Percentiles rank a stretch among this genome's conserved stretches.
phyloP scores from a whole-genome alignment of 805 yeast genomes.

The Lachancea dasiensis region DNA sequence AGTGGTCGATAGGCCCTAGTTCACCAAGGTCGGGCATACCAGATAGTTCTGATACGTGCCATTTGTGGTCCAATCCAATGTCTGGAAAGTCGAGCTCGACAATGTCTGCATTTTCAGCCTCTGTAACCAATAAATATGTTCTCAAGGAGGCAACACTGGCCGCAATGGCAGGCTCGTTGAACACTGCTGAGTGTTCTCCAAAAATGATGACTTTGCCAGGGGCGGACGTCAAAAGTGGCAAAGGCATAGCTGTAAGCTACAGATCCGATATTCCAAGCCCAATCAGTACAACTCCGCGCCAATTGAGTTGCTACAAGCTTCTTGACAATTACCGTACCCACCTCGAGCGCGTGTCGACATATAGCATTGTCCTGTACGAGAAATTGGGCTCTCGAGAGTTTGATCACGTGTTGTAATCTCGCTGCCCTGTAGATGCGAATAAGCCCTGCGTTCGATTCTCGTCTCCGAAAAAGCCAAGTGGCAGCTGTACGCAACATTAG shows the following conservation, averaged over 20 bases:
- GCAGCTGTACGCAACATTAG: too few relatives aligned
- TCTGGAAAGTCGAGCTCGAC: conserved; percentile 79
- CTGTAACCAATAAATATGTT: conserved; percentile 66
- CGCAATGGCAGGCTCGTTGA: conserved; percentile 90
- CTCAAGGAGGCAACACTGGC: conserved; percentile 79
- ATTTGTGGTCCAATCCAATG: conserved; percentile 55
- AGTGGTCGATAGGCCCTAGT: conserved; percentile 35
- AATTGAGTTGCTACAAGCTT: too few relatives aligned
- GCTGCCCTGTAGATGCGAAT: too few relatives aligned
- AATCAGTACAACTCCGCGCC: too few relatives aligned
- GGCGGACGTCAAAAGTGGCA: conserved; percentile 76
- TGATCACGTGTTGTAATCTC: too few relatives aligned
- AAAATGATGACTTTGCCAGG: conserved; percentile 95
- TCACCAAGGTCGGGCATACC: conserved; percentile 11
- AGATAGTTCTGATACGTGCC: conserved; percentile 39
- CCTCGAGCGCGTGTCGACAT: too few relatives aligned
- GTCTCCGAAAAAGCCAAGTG: too few relatives aligned
- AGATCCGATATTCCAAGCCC: too few relatives aligned
- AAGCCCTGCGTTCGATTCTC: too few relatives aligned
- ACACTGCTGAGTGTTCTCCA: conserved; percentile 97
- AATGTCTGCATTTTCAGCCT: conserved; percentile 33
- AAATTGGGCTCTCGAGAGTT: too few relatives aligned
- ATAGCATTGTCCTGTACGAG: too few relatives aligned
- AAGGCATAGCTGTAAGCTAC: conserved; percentile 9
- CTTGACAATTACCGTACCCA: too few relatives aligned